Base-by-base conservation (phyloP, 371 early-diverging fungal species). In the Mortierella sp. region DNA sequence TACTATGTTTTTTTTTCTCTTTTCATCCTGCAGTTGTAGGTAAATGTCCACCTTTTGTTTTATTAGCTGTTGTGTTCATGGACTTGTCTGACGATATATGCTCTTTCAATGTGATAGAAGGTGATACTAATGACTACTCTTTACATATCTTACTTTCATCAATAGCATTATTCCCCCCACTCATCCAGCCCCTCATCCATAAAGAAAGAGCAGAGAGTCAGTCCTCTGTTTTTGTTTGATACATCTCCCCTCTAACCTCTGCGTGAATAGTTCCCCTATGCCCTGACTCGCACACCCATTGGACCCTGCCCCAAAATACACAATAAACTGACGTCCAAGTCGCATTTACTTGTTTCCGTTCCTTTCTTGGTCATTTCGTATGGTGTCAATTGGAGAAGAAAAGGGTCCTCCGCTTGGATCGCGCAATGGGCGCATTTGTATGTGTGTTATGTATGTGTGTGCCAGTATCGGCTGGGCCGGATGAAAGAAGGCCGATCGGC, bases 21-120 rank as follows among this genome's bases (percentile, higher is more conserved):
- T 41, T 49, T 75, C 72, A 71, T 72, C 43, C 75, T 75, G 71
- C 80, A 79, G 75, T 70, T 74, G 80, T 79, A 79, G 70, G 75
- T 79, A 71, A 75, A 75, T 35, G 65, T 41, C 41, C 29, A 44
- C 21, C 48, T 58, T 71, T 76, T 72, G 32, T 65, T 58, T 51
- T 63, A 8, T 70, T 21, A 8, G 35, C 46, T 46, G 43, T 29
- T 60, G 48, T 74, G 8, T n/a, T 63, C 38, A 3, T 56, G n/a
- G 43, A 35, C 21, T 8, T 6, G 41, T 35, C 41, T 21, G 38
- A 41, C 24, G 21, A 41, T 11, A 11, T 24, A 2, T 21, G 24
- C 10, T 7, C 14, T 41, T 10, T 35, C 68, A 38, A 18, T 18
- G 32, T 14, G 0, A 41, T 10, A 18, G 65, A 10, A 21, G 65